phyloP scores from a whole-genome alignment of 805 yeast species.

The Lipomyces yamadae region DNA sequence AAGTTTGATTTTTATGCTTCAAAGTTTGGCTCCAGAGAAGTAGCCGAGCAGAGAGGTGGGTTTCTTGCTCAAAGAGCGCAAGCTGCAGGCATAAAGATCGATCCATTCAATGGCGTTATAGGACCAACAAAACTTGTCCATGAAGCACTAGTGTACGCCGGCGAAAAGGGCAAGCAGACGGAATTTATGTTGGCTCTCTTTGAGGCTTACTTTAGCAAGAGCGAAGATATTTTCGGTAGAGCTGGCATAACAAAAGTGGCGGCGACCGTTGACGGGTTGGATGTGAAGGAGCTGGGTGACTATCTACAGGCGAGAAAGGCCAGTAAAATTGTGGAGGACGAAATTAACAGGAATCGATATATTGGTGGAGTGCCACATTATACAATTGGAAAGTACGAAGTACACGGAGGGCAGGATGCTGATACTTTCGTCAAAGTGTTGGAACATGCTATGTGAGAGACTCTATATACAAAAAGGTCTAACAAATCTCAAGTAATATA shows the following conservation, averaged over 20 bases:
- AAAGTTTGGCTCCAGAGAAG: slow-evolving; percentile 25
- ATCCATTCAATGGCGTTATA: slow-evolving; percentile 13
- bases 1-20: slow-evolving; percentile 12
- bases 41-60: slow-evolving; percentile 19
- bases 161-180: slow-evolving; percentile 27
- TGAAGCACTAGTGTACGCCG: slow-evolving; percentile 25
- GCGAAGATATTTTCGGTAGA: slow-evolving; percentile 23
- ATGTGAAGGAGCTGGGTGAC: slow-evolving; percentile 24
- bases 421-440: slow-evolving; percentile 23
- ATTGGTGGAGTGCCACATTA: slow-evolving; percentile 36
- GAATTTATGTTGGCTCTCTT: slow-evolving; percentile 31
- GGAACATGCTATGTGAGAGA: background rate
- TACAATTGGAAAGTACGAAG: slow-evolving; percentile 20
- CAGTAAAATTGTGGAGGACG: slow-evolving; percentile 20
- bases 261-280: slow-evolving; percentile 21
- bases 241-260: slow-evolving; percentile 22
- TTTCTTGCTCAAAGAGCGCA: slow-evolving; percentile 18
- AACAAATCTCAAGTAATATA: background rate
- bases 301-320: slow-evolving; percentile 17
- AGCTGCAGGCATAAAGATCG: slow-evolving; percentile 23
- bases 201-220: slow-evolving; percentile 24
- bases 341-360: slow-evolving; percentile 15
- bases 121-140: slow-evolving; percentile 31
- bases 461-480: background rate
- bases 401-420: slow-evolving; percentile 32